Percentiles rank a stretch among this genome's conserved stretches.
Evolutionary conservation across 495 filamentous ascomycete genomes (phyloP).

Genomic region (Jackrogersella minutella): DNA sequence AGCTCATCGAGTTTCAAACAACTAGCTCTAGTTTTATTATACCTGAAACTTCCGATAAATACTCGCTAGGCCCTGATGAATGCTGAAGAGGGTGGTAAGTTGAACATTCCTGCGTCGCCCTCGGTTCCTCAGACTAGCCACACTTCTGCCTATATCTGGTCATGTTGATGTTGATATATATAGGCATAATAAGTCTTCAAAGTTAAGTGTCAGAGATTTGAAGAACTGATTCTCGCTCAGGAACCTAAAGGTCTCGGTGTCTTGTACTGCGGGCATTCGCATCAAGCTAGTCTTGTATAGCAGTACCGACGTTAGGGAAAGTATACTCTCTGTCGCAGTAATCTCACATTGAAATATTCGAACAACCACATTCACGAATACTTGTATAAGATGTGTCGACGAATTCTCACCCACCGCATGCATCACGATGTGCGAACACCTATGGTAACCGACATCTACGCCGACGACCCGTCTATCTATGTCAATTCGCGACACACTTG

Average conservation of each 20-base stretch:
- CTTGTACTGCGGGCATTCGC: background rate
- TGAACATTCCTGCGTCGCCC: too few species aligned
- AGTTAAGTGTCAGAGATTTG: background rate
- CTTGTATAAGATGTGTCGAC: constrained; percentile 29
- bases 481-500: constrained; percentile 32
- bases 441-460: constrained; percentile 23
- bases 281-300: background rate
- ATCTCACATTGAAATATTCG: background rate
- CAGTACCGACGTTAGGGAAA: background rate
- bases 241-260: background rate
- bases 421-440: constrained; percentile 41
- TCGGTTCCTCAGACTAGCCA: too few species aligned
- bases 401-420: constrained; percentile 33
- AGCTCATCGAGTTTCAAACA: background rate
- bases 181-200: too few species aligned
- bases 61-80: background rate
- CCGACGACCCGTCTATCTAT: background rate
- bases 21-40: background rate
- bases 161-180: too few species aligned
- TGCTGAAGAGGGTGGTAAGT: background rate
- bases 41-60: background rate
- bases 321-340: too few species aligned
- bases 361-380: background rate
- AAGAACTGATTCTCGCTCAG: background rate
- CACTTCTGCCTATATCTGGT: too few species aligned